Evolutionary conservation across 2,329 filamentous ascomycete species (phyloP), one percentile per base, ranked within the genome.

Genomic region (Leptographium radiaticola): DNA sequence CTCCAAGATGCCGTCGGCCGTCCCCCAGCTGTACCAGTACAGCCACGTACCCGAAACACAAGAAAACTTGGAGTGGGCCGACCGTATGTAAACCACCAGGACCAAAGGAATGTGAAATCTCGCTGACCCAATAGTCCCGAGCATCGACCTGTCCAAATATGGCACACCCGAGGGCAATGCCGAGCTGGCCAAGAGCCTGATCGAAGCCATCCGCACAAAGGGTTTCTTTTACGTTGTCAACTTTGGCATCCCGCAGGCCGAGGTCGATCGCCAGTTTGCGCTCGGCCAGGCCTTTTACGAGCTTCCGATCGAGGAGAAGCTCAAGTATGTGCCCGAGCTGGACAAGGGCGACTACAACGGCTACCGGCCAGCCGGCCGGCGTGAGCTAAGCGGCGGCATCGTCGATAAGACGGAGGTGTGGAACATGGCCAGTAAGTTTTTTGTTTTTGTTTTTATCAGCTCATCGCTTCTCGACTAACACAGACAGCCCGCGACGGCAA

Each of bases 161-260:
- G 64, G 66, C 30, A 51, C 62, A 40, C 64, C 65, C 1, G 63
- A 64, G 12, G 65, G 65, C 50, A 67, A 66, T 44, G 58, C 65
- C 45, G 59, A 62, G 53, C 56, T 67, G 2, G 65, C 64, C 38
- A 62, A 64, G 52, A 62, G 65, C 53, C 63, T 67, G 18, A 62
- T 65, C 34, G 60, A 79, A 56, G 77, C 77, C 3, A 71, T 76
- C 0, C 67, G 68, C 39, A 55, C 50, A 0, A 61, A 64, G 36
- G 57, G 70, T 8, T 75, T 80, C 66, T 81, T 80, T 63, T 79
- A 79, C 56, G 72, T 80, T 20, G 76, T 74, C 55, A 79, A 81
- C 65, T 80, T 75, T 59, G 75, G 75, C 56, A 71, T 81, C 34
- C 67, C 66, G 6, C 75, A 79, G 60, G 76, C 78, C 51, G 70